A percentile compares a stretch with the other conserved stretches of the same genome.
phyloP scores from a whole-genome alignment of 2,329 filamentous ascomycete genomes.

The Fusarium pseudoanthophilum region DNA sequence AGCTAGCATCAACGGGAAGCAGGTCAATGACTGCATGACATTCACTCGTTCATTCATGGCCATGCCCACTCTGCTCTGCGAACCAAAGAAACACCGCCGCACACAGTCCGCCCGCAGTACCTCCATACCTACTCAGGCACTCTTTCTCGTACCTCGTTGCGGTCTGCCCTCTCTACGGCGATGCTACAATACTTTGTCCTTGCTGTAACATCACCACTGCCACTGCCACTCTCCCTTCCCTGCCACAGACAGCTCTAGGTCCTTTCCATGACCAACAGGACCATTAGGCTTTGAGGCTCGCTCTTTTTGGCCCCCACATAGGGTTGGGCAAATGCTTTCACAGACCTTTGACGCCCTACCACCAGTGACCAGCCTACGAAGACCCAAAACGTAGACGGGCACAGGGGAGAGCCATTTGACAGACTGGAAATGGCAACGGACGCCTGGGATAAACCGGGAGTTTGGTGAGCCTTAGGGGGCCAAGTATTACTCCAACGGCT shows the following conservation, averaged over 20 bases:
- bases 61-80: constrained; percentile 12
- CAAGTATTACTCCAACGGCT: constrained; percentile 25
- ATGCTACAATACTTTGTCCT: constrained; percentile 23
- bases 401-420: constrained; percentile 25
- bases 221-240: constrained; percentile 6
- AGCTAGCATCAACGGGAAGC: constrained; percentile 20
- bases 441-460: constrained; percentile 31
- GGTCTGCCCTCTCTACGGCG: constrained; percentile 8
- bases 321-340: constrained; percentile 37
- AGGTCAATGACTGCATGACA: constrained; percentile 41
- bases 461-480: constrained; percentile 13
- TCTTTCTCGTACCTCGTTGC: constrained; percentile 15
- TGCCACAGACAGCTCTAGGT: constrained; percentile 28
- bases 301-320: constrained; percentile 35
- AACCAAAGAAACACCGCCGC: not conserved
- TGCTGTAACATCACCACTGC: constrained; percentile 19
- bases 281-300: constrained; percentile 28
- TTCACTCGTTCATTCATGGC: constrained; percentile 32
- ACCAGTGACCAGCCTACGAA: constrained; percentile 9
- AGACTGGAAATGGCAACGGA: constrained; percentile 24
- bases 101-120: not conserved
- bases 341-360: constrained; percentile 35
- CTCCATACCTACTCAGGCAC: not conserved
- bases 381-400: constrained; percentile 10
- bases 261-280: constrained; percentile 34